Base-by-base conservation (phyloP, 2,329 filamentous ascomycete genomes). In the Phyllosticta paracitricarpa region DNA sequence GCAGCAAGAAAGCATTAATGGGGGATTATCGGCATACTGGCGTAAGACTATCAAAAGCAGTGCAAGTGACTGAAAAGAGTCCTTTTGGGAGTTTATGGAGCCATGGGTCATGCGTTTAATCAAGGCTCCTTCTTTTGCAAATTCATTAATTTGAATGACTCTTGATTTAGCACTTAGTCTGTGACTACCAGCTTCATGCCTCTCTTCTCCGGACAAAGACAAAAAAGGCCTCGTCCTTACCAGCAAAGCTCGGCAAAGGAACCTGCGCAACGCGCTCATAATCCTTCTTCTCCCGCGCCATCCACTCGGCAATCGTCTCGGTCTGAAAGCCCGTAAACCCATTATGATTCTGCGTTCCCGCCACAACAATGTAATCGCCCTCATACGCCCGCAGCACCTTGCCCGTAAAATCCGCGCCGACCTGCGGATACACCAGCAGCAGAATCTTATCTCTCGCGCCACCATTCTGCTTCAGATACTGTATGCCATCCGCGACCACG, bases 181-280 rank as follows among this genome's bases (percentile, higher is more conserved):
- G 19, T 22, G 19, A 22, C 19, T 22, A 22, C 19, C 19, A 22
- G 19, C 19, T 22, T 54, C 51, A 54, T 5, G 9, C 25, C 24
- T 25, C 57, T 57, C 67, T 67, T 62, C 64, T 72, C 62, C 72
- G 73, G 66, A 74, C 70, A 59, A 87, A 90, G 22, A 89, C 80
- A 72, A 85, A 91, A 61, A 91, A 68, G 0, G 84, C 88, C 73
- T 91, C 88, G 67, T 91, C 88, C 71, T 91, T 91, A 28, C 85
- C 88, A 2, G 87, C 84, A 73, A 91, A 91, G 70, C 86, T 89
- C 24, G 87, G 87, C 68, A 91, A 71, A 3, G 87, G 81, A 64
- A 90, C 78, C 75, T 88, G 85, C 14, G 83, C 78, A 2, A 82
- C 77, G 71, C 82, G 81, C 57, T 79, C 78, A 81, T 85, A 91